Evolutionary conservation across 306 rosid species (phyloP).

Genomic region (Phaseolus lunatus): DNA sequence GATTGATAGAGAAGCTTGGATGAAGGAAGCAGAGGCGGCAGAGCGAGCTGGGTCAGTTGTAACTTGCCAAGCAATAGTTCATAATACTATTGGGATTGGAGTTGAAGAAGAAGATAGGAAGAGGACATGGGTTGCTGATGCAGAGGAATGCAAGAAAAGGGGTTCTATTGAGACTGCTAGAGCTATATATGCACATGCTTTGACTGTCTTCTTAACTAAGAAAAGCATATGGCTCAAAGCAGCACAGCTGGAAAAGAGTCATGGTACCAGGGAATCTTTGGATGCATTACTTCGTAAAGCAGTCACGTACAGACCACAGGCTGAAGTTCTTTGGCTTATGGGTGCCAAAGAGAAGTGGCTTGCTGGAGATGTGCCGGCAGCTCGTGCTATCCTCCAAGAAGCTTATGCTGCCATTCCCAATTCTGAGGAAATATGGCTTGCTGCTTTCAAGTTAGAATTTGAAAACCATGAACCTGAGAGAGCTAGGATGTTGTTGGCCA

Average conservation of each 20-base stretch:
- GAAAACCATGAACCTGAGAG: slow-evolving; percentile 95
- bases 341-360: slow-evolving; percentile 99
- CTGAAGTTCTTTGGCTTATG: slow-evolving; percentile 98
- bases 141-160: slow-evolving; percentile 92
- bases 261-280: slow-evolving; percentile 88
- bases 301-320: slow-evolving; percentile 89
- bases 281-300: slow-evolving; percentile 89
- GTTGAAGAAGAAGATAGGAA: slow-evolving; percentile 97
- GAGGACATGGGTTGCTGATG: slow-evolving; percentile 98
- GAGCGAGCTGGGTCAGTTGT: slow-evolving; percentile 86
- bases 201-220: slow-evolving; percentile 84
- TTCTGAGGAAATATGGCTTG: slow-evolving; percentile 97
- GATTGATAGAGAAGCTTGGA: slow-evolving; percentile 88
- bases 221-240: slow-evolving; percentile 98
- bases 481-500: slow-evolving; percentile 91
- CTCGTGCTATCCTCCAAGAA: slow-evolving; percentile 89
- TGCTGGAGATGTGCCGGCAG: slow-evolving; percentile 92
- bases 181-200: slow-evolving; percentile 88
- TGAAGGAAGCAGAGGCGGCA: slow-evolving; percentile 96
- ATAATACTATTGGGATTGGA: slow-evolving; percentile 78
- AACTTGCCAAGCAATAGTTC: slow-evolving; percentile 80
- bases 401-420: slow-evolving; percentile 93
- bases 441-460: slow-evolving; percentile 91
- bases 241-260: slow-evolving; percentile 93
- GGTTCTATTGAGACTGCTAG: slow-evolving; percentile 92